Evolutionary conservation across 768 basidiomycete genomes (phyloP).

Genomic region (Paxillus involutus): DNA sequence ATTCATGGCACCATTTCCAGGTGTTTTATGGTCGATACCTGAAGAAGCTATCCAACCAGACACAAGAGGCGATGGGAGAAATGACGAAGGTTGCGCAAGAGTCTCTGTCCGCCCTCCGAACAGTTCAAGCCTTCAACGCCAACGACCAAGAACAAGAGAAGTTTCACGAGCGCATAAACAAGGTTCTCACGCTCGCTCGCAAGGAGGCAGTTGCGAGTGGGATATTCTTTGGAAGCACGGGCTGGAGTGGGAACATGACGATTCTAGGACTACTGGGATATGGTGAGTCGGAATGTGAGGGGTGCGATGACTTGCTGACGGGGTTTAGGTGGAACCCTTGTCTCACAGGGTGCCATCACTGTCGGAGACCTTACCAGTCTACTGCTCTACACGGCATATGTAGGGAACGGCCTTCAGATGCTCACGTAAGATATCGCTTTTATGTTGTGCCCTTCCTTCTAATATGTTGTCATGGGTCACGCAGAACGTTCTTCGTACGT

Average conservation of each 20-base stretch:
- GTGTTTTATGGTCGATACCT: slow-evolving; percentile 96
- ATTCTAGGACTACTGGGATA: slow-evolving; percentile 88
- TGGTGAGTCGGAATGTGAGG: slow-evolving; percentile 48
- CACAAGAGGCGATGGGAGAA: slow-evolving; percentile 93
- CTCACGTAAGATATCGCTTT: slow-evolving; percentile 54
- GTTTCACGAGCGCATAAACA: slow-evolving; percentile 65
- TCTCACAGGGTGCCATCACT: slow-evolving; percentile 83
- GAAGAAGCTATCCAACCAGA: slow-evolving; percentile 85
- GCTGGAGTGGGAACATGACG: slow-evolving; percentile 93
- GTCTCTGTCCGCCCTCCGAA: slow-evolving; percentile 81
- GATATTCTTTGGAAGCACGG: slow-evolving; percentile 90
- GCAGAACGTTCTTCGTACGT: slow-evolving; percentile 41
- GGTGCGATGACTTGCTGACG: neutral
- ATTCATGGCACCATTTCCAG: slow-evolving; percentile 37
- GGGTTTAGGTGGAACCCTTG: slow-evolving; percentile 78
- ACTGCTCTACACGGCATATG: slow-evolving; percentile 88
- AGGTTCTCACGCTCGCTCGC: slow-evolving; percentile 71
- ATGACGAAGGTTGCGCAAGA: slow-evolving; percentile 93
- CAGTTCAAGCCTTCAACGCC: slow-evolving; percentile 91
- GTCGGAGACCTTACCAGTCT: slow-evolving; percentile 91
- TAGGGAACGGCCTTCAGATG: slow-evolving; percentile 78
- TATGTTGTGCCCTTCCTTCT: neutral
- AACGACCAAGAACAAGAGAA: slow-evolving; percentile 71
- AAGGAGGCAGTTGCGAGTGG: slow-evolving; percentile 90
- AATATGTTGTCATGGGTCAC: neutral